Percentiles rank a stretch among this genome's conserved stretches.
These are phyloP conservation scores for Ephemerocybe angulata DNA, from an alignment of 768 basidiomycete genomes.

Conservation along the genomic window DNA sequence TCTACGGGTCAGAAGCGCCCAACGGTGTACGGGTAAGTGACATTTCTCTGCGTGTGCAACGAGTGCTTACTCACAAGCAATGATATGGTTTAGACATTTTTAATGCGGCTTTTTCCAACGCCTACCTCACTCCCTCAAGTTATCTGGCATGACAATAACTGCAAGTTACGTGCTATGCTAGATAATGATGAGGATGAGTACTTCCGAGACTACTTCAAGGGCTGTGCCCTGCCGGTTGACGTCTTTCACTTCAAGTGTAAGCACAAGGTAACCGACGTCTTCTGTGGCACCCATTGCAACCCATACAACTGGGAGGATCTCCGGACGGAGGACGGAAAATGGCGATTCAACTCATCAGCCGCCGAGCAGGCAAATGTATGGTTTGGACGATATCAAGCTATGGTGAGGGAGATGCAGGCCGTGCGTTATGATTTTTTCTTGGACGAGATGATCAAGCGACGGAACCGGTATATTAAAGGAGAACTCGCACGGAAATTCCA, in stretches of 20 bases:
- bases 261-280: slow-evolving; percentile 14
- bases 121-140: slow-evolving; percentile 16
- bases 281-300: slow-evolving; percentile 21
- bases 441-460: background rate
- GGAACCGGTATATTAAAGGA: too few relatives aligned
- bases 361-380: slow-evolving; percentile 3
- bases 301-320: slow-evolving; percentile 6
- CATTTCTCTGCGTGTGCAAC: slow-evolving; percentile 8
- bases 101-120: slow-evolving; percentile 12
- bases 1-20: slow-evolving; percentile 21
- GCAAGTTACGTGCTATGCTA: too few relatives aligned
- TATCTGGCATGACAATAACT: slow-evolving; percentile 31
- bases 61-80: background rate
- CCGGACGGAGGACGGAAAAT: background rate
- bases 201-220: slow-evolving; percentile 9
- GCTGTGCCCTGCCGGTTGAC: too few relatives aligned
- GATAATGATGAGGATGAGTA: background rate
- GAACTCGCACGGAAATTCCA: too few relatives aligned
- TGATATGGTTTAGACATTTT: slow-evolving; percentile 14
- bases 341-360: slow-evolving; percentile 2
- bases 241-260: slow-evolving; percentile 24
- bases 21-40: slow-evolving; percentile 18
- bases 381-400: slow-evolving; percentile 1
- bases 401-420: background rate
- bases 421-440: background rate